Base-by-base conservation (phyloP, 1,139 yeast species). In the Kodamaea anthophila region DNA sequence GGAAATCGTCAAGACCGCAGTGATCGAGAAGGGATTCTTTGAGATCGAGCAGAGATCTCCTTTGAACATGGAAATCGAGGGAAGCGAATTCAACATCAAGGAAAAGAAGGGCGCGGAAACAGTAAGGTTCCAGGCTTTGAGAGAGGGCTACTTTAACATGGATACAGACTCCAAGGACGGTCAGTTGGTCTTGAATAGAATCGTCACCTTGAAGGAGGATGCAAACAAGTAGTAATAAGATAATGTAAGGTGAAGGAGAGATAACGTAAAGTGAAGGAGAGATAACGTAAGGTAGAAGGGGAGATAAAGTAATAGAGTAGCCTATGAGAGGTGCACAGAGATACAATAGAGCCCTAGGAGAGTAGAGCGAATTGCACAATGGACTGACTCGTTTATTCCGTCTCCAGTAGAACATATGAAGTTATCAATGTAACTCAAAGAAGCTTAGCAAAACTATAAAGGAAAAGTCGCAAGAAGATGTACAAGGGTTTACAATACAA, bases 51-150 rank as follows among this genome's bases (percentile, higher is more conserved):
- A 60, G 32, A 76, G 72, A 40, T 78, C 91, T 13, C 96, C 97
- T 30, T 74, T 91, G 77, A 79, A 78, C 47, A 65, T 77, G 41
- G 76, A 76, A 24, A 62, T 73, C 34, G 74, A 78, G 10, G 72
- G 75, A 35, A 80, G 82, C 38, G 78, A 78, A 40, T 82, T 82
- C 51, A 74, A 77, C 49, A 82, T 82, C 42, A 66, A 65, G 43
- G 94, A 84, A 53, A 58, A 56, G 32, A 53, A 53, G 28, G 72
- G 70, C 15, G 79, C 83, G 20, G 94, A 91, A 55, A 76, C 94
- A n/a, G 84, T 85, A 21, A 75, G 98, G 55, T 93, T 93, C 85
- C 99, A 93, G 64, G 98, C 96, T 18, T 73, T 93, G 57, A 80
- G 99, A 61, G 91, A 86, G 30, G 99, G 98, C 15, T 91, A 91